phyloP scores from a whole-genome alignment of 306 rosid genomes.

The Senna tora region DNA sequence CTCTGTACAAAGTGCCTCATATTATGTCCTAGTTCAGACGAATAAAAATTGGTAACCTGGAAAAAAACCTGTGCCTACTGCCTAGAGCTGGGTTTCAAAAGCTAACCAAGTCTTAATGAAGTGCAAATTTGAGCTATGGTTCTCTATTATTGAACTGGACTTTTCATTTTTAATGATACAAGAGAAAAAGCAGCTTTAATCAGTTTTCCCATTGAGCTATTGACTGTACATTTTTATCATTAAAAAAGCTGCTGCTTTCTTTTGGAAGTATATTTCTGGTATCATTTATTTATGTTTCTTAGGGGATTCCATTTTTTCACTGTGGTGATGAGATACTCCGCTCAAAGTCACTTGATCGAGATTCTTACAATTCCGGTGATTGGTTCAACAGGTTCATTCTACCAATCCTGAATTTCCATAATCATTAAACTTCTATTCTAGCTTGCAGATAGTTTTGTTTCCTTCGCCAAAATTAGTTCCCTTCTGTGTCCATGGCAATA shows the following conservation, averaged over 20 bases:
- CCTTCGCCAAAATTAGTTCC: slow-evolving; percentile 30
- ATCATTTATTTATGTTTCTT: slow-evolving; percentile 34
- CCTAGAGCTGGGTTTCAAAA: too few species aligned
- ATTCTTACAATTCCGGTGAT: slow-evolving; percentile 97
- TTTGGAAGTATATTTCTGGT: slow-evolving; percentile 23
- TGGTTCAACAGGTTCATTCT: slow-evolving; percentile 82
- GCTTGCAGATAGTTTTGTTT: slow-evolving; percentile 20
- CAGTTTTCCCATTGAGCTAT: not conserved
- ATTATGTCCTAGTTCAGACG: too few species aligned
- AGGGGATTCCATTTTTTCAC: slow-evolving; percentile 97
- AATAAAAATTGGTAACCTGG: too few species aligned
- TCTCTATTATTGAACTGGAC: too few species aligned
- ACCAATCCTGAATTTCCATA: slow-evolving; percentile 32
- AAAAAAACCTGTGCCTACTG: too few species aligned
- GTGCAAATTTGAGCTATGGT: too few species aligned
- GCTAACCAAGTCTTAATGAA: too few species aligned
- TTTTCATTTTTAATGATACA: too few species aligned
- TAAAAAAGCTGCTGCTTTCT: slow-evolving; percentile 8
- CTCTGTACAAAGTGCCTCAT: too few species aligned
- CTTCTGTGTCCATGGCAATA: slow-evolving; percentile 14
- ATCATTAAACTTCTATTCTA: not conserved
- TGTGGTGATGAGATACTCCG: slow-evolving; percentile 85
- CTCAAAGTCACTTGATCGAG: slow-evolving; percentile 95
- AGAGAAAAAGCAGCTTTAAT: too few species aligned
- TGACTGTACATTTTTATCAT: not conserved